Base-by-base conservation (phyloP, 331 rosid genomes). In the Arachis monticola region DNA sequence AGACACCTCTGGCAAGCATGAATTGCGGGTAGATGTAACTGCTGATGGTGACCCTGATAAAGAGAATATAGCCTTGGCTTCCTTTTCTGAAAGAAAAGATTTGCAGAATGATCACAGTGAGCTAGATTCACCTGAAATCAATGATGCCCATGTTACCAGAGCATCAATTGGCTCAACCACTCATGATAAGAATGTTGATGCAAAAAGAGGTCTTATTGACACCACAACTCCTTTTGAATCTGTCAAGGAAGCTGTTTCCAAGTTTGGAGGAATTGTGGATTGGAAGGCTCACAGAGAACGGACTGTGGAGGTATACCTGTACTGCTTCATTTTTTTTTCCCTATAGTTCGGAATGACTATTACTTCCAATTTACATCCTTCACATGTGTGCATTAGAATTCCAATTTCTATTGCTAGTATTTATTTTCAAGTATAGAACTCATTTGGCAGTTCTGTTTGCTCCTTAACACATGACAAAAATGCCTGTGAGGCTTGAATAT, bases 261-360 rank as follows among this genome's bases (percentile, higher is more conserved):
- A 90, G 82, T 92, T 87, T 83, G 99, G 99, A 74, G 98, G 98
- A 70, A 92, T 95, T 86, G 97, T 92, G 76, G 98, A 95, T 81
- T 95, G 99, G 99, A 95, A 95, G 84, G 98, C 98, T 72, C 99
- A 95, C 69, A 91, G 86, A 83, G 79, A 89, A 70, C 96, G 89
- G 78, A 90, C 93, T 40, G 96, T 90, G 62, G 98, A 95, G 99
- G 99, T 88, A 86, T 72, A 47, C 60, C 62, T 77, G 7, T 60
- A 50, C 45, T 74, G 60, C 59, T 74, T 53, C 59, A 50, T 68
- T 82, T 64, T 2, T 68, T 70, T 32, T 64, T 3, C 5, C 5
- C 40, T 52, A 30, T 80, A 10, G n/a, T 66, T 59, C 69, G 44
- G 40, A 42, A 50, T 61, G 79, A 12, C 60, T 14, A n/a, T 42